These are phyloP conservation scores for Talaromyces piceae DNA, from an alignment of 2,329 filamentous ascomycete species.

Conservation along the genomic window DNA sequence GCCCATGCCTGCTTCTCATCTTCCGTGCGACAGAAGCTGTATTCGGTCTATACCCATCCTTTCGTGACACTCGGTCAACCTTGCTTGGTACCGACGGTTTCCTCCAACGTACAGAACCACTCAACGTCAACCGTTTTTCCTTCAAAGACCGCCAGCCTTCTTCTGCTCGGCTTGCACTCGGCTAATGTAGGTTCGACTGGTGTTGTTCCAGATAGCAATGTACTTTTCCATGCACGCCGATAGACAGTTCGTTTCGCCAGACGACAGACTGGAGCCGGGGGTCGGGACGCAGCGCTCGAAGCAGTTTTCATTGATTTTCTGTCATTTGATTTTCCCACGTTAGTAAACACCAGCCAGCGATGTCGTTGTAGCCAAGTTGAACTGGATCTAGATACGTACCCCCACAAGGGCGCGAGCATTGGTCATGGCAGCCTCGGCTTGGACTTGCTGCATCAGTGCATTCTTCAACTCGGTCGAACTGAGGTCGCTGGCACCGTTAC, in stretches of 20 bases:
- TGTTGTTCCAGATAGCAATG: slow-evolving; percentile 70
- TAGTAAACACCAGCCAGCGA: too few relatives aligned
- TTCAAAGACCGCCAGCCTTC: slow-evolving; percentile 30
- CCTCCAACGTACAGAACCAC: too few relatives aligned
- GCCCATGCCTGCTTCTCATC: too few relatives aligned
- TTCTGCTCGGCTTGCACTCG: slow-evolving; percentile 52
- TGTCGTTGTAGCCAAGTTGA: too few relatives aligned
- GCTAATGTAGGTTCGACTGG: slow-evolving; percentile 60
- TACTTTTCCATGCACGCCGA: slow-evolving; percentile 79
- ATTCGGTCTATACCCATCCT: not conserved
- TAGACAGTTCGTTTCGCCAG: slow-evolving; percentile 62
- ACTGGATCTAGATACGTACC: too few relatives aligned
- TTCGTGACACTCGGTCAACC: too few relatives aligned
- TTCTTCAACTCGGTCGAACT: slow-evolving; percentile 37
- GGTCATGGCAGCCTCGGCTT: slow-evolving; percentile 56
- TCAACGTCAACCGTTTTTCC: too few relatives aligned
- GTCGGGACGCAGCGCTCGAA: slow-evolving; percentile 70
- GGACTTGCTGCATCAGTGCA: slow-evolving; percentile 57
- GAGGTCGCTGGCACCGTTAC: slow-evolving; percentile 11
- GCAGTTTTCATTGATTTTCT: slow-evolving; percentile 74
- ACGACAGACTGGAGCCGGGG: slow-evolving; percentile 57
- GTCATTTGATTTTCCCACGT: too few relatives aligned
- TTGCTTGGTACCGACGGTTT: too few relatives aligned
- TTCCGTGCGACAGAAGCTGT: too few relatives aligned
- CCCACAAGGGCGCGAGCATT: slow-evolving; percentile 66